Base-by-base conservation (phyloP, 345 rosid genomes). In the Eutrema japonicum region DNA sequence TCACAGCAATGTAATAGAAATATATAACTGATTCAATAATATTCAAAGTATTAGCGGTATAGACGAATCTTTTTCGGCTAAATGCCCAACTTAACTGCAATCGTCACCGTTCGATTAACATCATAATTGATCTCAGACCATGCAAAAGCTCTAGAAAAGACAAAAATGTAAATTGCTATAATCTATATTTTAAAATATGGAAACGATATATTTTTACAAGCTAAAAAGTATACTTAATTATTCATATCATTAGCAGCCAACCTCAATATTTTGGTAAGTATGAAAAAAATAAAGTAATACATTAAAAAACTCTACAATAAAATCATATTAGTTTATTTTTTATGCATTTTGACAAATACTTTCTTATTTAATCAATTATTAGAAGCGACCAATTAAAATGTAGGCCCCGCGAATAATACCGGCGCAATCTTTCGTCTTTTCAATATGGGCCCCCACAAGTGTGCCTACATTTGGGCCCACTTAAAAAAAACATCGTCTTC, bases 401-500 rank as follows among this genome's bases (percentile, higher is more conserved):
- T 55, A 50, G 59, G 71, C 2, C 71, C 58, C 65, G 2, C 52
- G 58, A 73, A 66, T 66, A 57, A 66, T 48, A 74, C 53, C 78
- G 78, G 78, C 72, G 52, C 66, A 73, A 73, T 16, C 10, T 65
- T 74, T 74, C 49, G 58, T 73, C 66, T 74, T 74, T 48, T 74
- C 36, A 29, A 5, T 2, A 7, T 66, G 67, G 46, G 72, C 37
- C 72, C 70, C 77, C 78, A 66, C 61, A 66, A 58, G 78, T 67
- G 72, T 74, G 78, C 72, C 72, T 74, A 66, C 78, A 58, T 49
- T 29, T 74, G 72, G 72, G 61, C 67, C 75, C 77, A 74, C 42
- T 46, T 3, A 12, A 7, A 10, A n/a, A 7, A 10, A n/a, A 27
- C 11, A 2, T 37, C 32, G 63, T 62, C 63, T 37, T 32, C 8